phyloP scores from a whole-genome alignment of 208 protist species.

The Leishmania tropica region DNA sequence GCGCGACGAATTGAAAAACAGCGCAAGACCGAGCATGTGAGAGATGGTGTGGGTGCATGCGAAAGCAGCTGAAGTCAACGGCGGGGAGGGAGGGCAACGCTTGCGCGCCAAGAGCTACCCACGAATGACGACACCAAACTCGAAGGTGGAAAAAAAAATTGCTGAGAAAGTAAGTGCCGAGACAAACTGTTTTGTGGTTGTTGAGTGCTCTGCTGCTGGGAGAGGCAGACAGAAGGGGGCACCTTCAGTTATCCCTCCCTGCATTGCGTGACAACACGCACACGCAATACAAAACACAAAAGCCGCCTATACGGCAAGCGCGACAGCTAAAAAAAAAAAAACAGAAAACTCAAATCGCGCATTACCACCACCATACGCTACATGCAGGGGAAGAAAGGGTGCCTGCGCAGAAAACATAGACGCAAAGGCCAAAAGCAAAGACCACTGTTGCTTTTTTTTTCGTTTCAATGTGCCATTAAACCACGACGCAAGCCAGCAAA shows the following conservation, averaged over 20 bases:
- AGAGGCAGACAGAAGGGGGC: too few relatives aligned
- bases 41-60: neutral
- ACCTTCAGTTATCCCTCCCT: too few relatives aligned
- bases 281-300: neutral
- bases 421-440: neutral
- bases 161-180: neutral
- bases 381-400: neutral
- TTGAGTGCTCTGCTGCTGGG: neutral
- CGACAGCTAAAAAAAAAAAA: neutral
- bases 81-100: neutral
- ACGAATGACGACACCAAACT: neutral
- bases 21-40: neutral
- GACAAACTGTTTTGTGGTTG: neutral
- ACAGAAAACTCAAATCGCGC: neutral
- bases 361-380: neutral
- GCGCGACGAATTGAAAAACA: too few relatives aligned
- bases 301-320: too few relatives aligned
- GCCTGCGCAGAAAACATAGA: neutral
- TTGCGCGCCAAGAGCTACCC: neutral
- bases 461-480: too few relatives aligned
- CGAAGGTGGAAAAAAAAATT: neutral
- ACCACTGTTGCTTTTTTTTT: too few relatives aligned
- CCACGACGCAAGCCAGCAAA: too few relatives aligned
- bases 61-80: neutral
- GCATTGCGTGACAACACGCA: neutral